Percentiles rank a stretch among this genome's conserved stretches.
Evolutionary conservation across 2,329 filamentous ascomycete species (phyloP).

Genomic region (Xylariales sp.): DNA sequence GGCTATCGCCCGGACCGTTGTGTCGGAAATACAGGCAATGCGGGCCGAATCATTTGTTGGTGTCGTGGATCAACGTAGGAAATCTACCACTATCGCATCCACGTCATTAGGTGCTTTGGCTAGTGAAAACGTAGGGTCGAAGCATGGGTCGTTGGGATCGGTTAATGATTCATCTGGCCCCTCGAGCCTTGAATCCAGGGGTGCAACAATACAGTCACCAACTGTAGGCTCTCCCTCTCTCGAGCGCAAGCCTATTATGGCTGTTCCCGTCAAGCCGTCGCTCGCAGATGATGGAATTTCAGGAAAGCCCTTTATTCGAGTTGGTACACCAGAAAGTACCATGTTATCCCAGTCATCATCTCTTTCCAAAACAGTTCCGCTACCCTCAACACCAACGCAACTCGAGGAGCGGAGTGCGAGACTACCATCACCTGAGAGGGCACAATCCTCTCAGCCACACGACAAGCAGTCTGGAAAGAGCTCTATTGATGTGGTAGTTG

Average conservation of each 20-base stretch:
- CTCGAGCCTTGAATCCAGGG: slow-evolving; percentile 31
- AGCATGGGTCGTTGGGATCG: slow-evolving; percentile 2
- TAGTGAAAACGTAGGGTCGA: slow-evolving; percentile 31
- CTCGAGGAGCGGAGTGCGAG: slow-evolving; percentile 42
- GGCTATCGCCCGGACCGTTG: slow-evolving; percentile 59
- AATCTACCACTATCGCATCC: slow-evolving; percentile 37
- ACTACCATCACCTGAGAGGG: slow-evolving; percentile 28
- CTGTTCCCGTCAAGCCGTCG: slow-evolving; percentile 44
- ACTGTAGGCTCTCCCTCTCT: slow-evolving; percentile 25
- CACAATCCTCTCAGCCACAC: slow-evolving; percentile 40
- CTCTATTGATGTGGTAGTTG: slow-evolving; percentile 77
- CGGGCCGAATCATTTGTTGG: slow-evolving; percentile 41
- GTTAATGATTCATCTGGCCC: slow-evolving; percentile 13
- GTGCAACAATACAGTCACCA: slow-evolving; percentile 38
- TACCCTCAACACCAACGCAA: slow-evolving; percentile 33
- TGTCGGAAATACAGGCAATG: slow-evolving; percentile 51
- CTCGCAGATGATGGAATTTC: slow-evolving; percentile 63
- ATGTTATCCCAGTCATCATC: slow-evolving; percentile 46
- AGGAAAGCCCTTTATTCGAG: slow-evolving; percentile 65
- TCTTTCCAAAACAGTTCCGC: slow-evolving; percentile 42
- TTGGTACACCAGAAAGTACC: slow-evolving; percentile 52
- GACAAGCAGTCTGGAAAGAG: slow-evolving; percentile 41
- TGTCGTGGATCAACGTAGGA: slow-evolving; percentile 36
- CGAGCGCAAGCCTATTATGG: slow-evolving; percentile 38
- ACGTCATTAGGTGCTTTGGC: slow-evolving; percentile 23